Evolutionary conservation across 116 monocot species (phyloP).

Genomic region (Cymodocea nodosa): DNA sequence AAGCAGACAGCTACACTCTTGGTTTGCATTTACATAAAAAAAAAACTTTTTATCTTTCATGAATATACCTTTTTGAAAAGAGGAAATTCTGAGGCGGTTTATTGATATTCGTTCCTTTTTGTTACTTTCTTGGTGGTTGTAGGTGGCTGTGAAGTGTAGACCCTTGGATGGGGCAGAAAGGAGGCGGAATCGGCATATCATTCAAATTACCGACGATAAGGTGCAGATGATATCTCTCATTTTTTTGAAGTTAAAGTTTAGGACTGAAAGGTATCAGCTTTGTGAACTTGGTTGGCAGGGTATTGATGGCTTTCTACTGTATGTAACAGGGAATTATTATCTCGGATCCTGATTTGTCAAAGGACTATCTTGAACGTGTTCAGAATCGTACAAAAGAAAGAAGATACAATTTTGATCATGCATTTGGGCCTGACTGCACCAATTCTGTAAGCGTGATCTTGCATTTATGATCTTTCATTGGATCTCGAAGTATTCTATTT

Average conservation of each 20-base stretch:
- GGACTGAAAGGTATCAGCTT: too few species aligned
- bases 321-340: slow-evolving; percentile 58
- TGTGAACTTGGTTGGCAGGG: not conserved
- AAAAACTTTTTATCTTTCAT: not conserved
- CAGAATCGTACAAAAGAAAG: slow-evolving; percentile 94
- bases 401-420: slow-evolving; percentile 85
- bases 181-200: slow-evolving; percentile 54
- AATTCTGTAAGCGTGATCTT: slow-evolving; percentile 35
- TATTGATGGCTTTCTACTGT: not conserved
- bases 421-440: slow-evolving; percentile 65
- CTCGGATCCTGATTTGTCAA: slow-evolving; percentile 90
- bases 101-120: not conserved
- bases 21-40: slow-evolving; percentile 18
- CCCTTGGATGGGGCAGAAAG: slow-evolving; percentile 54
- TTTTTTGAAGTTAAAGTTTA: too few species aligned
- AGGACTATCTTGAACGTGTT: slow-evolving; percentile 81
- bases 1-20: slow-evolving; percentile 79
- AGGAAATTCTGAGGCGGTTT: not conserved
- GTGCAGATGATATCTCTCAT: slow-evolving; percentile 10
- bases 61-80: not conserved
- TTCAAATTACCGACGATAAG: slow-evolving; percentile 84
- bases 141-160: slow-evolving; percentile 97
- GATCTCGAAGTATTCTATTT: too few species aligned
- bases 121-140: slow-evolving; percentile 10
- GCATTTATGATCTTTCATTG: not conserved